phyloP scores from a whole-genome alignment of 305 asterid genomes.

The Fraxinus albicans region DNA sequence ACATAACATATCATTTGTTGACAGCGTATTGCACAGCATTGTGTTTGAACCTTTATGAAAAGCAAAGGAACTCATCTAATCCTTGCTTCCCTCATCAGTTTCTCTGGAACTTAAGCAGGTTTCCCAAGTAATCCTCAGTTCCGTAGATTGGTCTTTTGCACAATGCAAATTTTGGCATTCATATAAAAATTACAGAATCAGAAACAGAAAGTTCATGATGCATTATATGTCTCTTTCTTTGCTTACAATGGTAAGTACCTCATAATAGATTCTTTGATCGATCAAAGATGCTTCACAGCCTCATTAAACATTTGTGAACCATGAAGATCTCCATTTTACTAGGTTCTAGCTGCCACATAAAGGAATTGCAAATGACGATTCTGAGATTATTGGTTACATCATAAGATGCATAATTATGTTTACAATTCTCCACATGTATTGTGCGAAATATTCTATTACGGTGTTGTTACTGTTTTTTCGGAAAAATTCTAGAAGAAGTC shows the following conservation, averaged over 20 bases:
- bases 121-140: background rate
- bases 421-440: too few relatives aligned
- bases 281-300: background rate
- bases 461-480: too few relatives aligned
- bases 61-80: background rate
- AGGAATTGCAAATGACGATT: background rate
- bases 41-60: background rate
- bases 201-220: background rate
- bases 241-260: background rate
- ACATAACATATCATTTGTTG: background rate
- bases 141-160: background rate
- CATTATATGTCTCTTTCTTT: too few relatives aligned
- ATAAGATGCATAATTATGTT: background rate
- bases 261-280: background rate
- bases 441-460: too few relatives aligned
- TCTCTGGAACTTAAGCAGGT: background rate
- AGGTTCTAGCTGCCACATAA: background rate
- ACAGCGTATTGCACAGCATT: background rate
- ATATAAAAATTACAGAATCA: background rate
- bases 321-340: conserved; percentile 15
- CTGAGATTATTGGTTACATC: background rate
- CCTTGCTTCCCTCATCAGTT: background rate
- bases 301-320: background rate
- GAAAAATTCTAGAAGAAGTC: too few relatives aligned
- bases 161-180: background rate